phyloP scores from a whole-genome alignment of 352 stramenopile genomes.

The Phytophthora ramorum region DNA sequence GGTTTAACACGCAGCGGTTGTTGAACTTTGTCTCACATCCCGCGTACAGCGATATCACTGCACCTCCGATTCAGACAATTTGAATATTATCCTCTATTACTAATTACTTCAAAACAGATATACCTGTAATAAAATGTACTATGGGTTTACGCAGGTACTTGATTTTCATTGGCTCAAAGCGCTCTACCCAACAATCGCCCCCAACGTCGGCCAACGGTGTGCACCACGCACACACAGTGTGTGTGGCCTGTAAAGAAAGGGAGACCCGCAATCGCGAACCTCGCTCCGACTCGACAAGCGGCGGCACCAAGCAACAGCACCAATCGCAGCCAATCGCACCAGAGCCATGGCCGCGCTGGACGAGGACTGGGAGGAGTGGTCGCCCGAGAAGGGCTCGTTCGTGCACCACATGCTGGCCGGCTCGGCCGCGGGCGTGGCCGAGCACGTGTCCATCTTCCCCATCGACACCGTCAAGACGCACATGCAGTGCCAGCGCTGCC shows the following conservation, averaged over 20 bases:
- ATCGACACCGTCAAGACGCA: constrained; percentile 95
- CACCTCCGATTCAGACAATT: constrained; percentile 3
- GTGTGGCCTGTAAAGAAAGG: constrained; percentile 40
- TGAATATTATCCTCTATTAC: background rate
- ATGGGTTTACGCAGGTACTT: no score
- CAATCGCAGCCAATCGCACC: background rate
- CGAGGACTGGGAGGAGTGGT: constrained; percentile 95
- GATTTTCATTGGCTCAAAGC: constrained; percentile 26
- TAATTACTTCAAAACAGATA: background rate
- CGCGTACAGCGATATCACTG: constrained; percentile 13
- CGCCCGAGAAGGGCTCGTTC: constrained; percentile 94
- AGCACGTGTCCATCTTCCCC: constrained; percentile 98
- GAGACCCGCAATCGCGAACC: constrained; percentile 28
- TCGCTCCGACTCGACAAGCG: constrained; percentile 30
- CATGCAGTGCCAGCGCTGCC: constrained; percentile 93
- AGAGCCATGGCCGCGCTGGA: constrained; percentile 44
- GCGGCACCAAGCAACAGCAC: background rate
- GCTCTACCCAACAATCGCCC: constrained; percentile 19
- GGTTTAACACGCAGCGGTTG: constrained; percentile 21
- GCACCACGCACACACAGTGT: background rate
- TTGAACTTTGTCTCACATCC: constrained; percentile 14
- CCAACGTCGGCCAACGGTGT: background rate
- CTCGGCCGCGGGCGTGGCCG: constrained; percentile 95
- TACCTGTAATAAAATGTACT: background rate
- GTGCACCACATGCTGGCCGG: constrained; percentile 95